A percentile compares a stretch with the other conserved stretches of the same genome.
Evolutionary conservation across 2,329 filamentous ascomycete species (phyloP).

Genomic region (Ceratocystis papillata): DNA sequence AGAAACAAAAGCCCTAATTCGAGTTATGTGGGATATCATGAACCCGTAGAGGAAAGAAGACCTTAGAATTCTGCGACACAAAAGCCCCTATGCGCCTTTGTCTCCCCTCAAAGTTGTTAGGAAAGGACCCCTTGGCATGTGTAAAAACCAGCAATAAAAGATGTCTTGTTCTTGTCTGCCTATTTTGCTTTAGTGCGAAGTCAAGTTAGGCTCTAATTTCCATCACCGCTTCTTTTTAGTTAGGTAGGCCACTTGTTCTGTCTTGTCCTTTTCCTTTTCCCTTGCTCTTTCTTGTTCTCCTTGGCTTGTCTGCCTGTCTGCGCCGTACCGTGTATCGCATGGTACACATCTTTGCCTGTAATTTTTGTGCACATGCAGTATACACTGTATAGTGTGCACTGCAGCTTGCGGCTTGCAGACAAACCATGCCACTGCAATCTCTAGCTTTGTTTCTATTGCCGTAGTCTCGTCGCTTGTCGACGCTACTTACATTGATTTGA

Average conservation of each 20-base stretch:
- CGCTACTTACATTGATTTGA: no score
- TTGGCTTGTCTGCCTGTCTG: not conserved
- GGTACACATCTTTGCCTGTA: not conserved
- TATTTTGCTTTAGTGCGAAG: not conserved
- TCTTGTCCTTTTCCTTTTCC: no score
- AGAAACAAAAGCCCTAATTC: no score
- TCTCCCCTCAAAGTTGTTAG: no score
- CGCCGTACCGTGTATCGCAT: not conserved
- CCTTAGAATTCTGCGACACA: no score
- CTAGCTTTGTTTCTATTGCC: not conserved
- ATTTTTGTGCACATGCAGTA: not conserved
- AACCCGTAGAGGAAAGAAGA: no score
- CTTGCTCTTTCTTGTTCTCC: no score
- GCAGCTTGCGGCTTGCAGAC: not conserved
- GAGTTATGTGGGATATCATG: no score
- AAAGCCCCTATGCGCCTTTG: no score
- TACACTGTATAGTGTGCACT: not conserved
- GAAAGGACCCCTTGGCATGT: no score
- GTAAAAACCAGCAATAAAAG: no score
- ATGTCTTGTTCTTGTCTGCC: not conserved
- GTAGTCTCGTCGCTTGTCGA: not conserved
- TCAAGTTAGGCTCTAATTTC: conserved; percentile 6
- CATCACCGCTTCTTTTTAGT: conserved; percentile 3
- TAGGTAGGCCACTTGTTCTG: no score
- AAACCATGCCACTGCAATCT: conserved; percentile 1